phyloP scores from a whole-genome alignment of 148 eudicot species.

The Bassia scoparia region DNA sequence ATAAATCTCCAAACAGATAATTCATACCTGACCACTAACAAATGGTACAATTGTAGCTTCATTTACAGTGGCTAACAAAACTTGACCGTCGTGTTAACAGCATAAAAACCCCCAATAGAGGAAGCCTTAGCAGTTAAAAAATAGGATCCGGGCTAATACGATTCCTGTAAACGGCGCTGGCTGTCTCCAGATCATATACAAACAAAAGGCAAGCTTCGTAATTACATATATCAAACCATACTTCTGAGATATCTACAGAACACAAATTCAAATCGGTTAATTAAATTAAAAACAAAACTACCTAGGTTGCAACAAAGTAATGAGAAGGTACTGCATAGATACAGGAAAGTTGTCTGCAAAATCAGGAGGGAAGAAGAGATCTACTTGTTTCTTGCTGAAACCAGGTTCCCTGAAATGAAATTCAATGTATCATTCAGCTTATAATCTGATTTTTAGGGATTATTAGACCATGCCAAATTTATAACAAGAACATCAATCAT shows the following conservation, averaged over 20 bases:
- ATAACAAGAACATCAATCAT: background rate
- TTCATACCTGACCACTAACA: conserved; percentile 87
- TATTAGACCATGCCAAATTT: background rate
- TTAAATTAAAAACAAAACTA: background rate
- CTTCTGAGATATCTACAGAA: conserved; percentile 78
- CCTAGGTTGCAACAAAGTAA: background rate
- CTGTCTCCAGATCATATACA: conserved; percentile 94
- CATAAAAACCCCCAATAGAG: conserved; percentile 91
- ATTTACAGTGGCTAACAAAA: conserved; percentile 88
- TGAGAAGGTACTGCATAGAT: conserved; percentile 60
- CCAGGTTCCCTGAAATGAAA: conserved; percentile 54
- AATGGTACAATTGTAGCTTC: conserved; percentile 89
- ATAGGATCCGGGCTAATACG: conserved; percentile 98
- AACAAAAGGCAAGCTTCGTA: conserved; percentile 92
- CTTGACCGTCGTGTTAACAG: conserved; percentile 93
- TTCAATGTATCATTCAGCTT: background rate
- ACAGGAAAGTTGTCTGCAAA: conserved; percentile 97
- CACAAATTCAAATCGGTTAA: background rate
- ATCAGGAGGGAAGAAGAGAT: conserved; percentile 97
- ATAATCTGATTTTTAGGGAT: too few species aligned
- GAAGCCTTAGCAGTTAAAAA: conserved; percentile 87
- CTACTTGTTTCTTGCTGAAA: conserved; percentile 91
- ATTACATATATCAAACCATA: conserved; percentile 84
- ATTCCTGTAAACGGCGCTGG: conserved; percentile 90
- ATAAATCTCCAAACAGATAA: background rate